Percentiles rank a stretch among this genome's conserved stretches.
These are phyloP conservation scores for Scutellaria barbata DNA, from an alignment of 257 asterid genomes.

Conservation along the genomic window DNA sequence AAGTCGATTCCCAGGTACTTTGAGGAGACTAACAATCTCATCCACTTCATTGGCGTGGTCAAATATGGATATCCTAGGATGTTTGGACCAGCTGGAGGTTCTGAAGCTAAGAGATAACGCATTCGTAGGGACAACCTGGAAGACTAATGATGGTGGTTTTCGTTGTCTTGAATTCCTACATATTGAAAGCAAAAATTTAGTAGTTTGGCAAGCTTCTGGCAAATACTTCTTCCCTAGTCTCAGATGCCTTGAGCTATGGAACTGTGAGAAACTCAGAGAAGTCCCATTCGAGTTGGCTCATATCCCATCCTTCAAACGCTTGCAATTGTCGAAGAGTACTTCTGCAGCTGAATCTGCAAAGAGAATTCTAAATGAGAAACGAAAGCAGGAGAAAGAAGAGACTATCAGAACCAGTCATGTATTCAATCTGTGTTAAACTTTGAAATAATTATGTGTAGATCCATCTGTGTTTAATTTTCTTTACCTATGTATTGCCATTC, in stretches of 20 bases:
- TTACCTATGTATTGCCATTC: too few species aligned
- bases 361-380: conserved; percentile 15
- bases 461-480: too few species aligned
- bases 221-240: conserved; percentile 41
- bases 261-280: conserved; percentile 41
- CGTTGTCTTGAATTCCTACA: conserved; percentile 38
- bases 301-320: conserved; percentile 35
- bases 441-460: too few species aligned
- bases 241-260: conserved; percentile 31
- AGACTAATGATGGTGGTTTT: conserved; percentile 27
- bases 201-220: conserved; percentile 42
- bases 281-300: conserved; percentile 41
- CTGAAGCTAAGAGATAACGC: conserved; percentile 42
- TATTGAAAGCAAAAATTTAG: conserved; percentile 41
- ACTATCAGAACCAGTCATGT: neutral
- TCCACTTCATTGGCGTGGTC: conserved; percentile 46
- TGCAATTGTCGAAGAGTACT: conserved; percentile 29
- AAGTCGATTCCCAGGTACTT: conserved; percentile 44
- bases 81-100: conserved; percentile 37
- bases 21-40: conserved; percentile 39
- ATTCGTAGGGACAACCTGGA: conserved; percentile 43
- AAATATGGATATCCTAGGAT: conserved; percentile 40
- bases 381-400: neutral
- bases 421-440: conserved; percentile 29
- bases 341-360: conserved; percentile 36